Conservation (phyloP, 306 rosid genomes). For the Prunus mongolica region DNA sequence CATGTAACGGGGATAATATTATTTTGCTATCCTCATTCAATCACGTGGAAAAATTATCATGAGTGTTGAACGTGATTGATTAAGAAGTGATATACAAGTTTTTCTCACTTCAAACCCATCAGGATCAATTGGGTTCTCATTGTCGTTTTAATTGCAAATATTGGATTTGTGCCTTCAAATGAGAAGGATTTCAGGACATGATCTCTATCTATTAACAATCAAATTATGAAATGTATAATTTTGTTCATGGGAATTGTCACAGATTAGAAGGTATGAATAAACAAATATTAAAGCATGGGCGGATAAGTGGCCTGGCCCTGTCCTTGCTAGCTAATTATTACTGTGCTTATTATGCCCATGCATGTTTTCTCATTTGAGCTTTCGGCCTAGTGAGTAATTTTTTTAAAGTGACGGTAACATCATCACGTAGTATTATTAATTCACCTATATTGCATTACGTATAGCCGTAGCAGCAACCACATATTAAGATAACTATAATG, state of each 20-base stretch:
- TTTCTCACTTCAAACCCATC: not conserved
- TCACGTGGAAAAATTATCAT: too few relatives aligned
- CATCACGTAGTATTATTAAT: too few relatives aligned
- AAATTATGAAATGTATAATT: not conserved
- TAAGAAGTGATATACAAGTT: too few relatives aligned
- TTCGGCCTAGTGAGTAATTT: not conserved
- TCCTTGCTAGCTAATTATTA: not conserved
- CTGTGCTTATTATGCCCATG: not conserved
- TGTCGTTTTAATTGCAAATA: not conserved
- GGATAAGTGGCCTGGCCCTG: not conserved
- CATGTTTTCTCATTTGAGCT: not conserved
- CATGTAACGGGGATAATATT: too few relatives aligned
- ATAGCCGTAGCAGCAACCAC: too few relatives aligned
- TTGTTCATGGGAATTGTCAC: not conserved
- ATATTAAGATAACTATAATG: not conserved
- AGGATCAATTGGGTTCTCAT: not conserved
- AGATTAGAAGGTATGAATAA: not conserved
- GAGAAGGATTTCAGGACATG: not conserved
- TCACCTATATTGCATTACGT: too few relatives aligned
- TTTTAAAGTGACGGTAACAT: too few relatives aligned
- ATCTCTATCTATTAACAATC: not conserved
- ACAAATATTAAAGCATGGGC: not conserved
- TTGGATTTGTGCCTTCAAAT: not conserved
- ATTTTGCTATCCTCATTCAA: too few relatives aligned
- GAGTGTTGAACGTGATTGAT: too few relatives aligned